Percentiles rank a stretch among this genome's conserved stretches.
These are phyloP conservation scores for Penicillium macrosclerotiorum DNA, from an alignment of 495 filamentous ascomycete species.

Conservation along the genomic window DNA sequence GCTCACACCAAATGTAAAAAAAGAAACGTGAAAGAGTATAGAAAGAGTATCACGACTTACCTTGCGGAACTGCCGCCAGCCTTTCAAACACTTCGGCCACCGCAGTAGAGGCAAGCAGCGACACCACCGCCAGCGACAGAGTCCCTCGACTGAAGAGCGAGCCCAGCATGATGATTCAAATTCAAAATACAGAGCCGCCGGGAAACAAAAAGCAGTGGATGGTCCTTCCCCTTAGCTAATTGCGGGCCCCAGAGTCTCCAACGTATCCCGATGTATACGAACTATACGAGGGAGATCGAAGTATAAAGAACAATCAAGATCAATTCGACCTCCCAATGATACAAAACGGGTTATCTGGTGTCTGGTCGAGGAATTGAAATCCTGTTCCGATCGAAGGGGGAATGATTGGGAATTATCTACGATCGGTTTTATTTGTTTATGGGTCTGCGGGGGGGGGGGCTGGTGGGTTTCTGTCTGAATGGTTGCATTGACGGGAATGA, in stretches of 20 bases:
- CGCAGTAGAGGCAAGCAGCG: constrained; percentile 36
- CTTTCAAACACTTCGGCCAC: constrained; percentile 39
- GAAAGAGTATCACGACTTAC: constrained; percentile 12
- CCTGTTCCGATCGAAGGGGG: no score
- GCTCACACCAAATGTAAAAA: no score
- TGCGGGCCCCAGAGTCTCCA: constrained; percentile 1
- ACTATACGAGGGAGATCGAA: not conserved
- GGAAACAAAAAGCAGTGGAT: not conserved
- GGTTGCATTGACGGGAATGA: constrained; percentile 3
- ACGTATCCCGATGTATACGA: not conserved
- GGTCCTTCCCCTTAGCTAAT: no score
- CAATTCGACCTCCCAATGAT: not conserved
- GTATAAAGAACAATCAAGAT: constrained; percentile 4
- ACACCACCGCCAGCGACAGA: constrained; percentile 41
- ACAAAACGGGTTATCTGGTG: no score
- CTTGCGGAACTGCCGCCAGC: constrained; percentile 34
- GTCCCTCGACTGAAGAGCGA: constrained; percentile 28
- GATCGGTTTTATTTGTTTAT: no score
- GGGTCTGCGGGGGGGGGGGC: no score
- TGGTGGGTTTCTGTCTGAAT: no score
- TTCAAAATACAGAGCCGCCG: constrained; percentile 1
- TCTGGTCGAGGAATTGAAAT: no score
- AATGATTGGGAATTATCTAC: not conserved
- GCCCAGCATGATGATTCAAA: constrained; percentile 24
- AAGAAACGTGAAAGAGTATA: not conserved